A percentile compares a stretch with the other conserved stretches of the same genome.
Conservation (phyloP, 2,329 filamentous ascomycete species). For the Elsinoe necatrix region DNA sequence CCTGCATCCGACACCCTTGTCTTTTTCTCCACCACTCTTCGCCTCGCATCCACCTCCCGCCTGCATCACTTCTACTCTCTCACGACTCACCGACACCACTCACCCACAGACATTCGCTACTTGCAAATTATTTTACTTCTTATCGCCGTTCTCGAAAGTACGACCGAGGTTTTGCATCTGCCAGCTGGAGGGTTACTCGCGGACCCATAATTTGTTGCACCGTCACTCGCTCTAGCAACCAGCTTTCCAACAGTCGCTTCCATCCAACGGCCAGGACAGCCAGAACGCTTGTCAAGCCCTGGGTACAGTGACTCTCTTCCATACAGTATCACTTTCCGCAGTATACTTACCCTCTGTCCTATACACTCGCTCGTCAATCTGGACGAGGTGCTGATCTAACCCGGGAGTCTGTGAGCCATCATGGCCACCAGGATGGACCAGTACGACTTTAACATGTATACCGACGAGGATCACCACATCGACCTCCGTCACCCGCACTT, state of each 20-base stretch:
- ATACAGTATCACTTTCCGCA: not conserved
- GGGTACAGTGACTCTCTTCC: not conserved
- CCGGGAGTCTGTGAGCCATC: not conserved
- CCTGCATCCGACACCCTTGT: conserved; percentile 1
- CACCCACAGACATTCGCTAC: conserved; percentile 11
- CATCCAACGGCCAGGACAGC: conserved; percentile 15
- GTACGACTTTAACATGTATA: conserved; percentile 18
- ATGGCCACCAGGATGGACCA: conserved; percentile 17
- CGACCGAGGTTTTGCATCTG: not conserved
- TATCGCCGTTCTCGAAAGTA: conserved; percentile 6
- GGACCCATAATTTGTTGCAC: conserved; percentile 15
- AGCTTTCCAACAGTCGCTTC: conserved; percentile 16
- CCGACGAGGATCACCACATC: conserved; percentile 17
- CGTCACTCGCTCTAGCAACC: conserved; percentile 17
- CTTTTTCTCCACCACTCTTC: conserved; percentile 12
- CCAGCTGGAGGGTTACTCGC: not conserved
- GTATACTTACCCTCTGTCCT: not conserved
- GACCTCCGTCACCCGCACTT: conserved; percentile 19
- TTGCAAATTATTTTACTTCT: not conserved
- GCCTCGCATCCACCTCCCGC: not conserved
- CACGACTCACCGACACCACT: not conserved
- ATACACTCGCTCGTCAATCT: not conserved
- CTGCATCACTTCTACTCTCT: not conserved
- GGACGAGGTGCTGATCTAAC: not conserved
- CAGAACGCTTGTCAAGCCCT: conserved; percentile 5